Evolutionary conservation across 139 green algal species (phyloP), one percentile per base, ranked within the genome.

Genomic region (Chlamydomonas incerta): DNA sequence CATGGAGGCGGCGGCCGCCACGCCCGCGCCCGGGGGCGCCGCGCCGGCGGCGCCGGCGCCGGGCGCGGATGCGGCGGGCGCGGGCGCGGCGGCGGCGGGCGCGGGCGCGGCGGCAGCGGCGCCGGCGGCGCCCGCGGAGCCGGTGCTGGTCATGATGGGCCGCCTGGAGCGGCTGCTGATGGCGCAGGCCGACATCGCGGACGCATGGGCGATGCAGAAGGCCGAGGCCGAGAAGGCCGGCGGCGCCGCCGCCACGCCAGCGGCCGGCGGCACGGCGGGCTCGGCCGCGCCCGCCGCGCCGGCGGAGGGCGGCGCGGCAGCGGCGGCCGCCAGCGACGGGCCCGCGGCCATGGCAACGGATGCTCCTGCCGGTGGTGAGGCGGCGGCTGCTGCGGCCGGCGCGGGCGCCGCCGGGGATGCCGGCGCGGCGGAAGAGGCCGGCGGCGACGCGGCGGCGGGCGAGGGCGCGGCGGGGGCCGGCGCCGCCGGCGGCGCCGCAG

Each of bases 151-250:
- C 10, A 82, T 68, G 65, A 87, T 98, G 80, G 95, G 94, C 4
- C 73, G 92, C 35, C 87, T 98, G 70, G 92, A 98, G 87, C 88
- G 94, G 23, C 52, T 87, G 17, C 74, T 97, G 50, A 86, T 96
- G 79, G 77, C 72, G 74, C 95, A 97, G 91, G 87, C 92, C 15
- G 89, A 92, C 18, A 74, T 92, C 6, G 88, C 93, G 20, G 94
- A 95, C 74, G 85, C 86, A 2, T 94, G 92, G 92, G 80, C 80
- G 1, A 76, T 77, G 66, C 80, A 75, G 63, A 47, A 47, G 0
- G 65, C 65, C 20, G 77, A 84, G 65, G 77, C 66, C 29, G 77
- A 84, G 33, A 85, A 85, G 80, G 34, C 66, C 68, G 15, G 26
- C 11, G 20, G 8, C 1, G 31, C 23, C 41, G 41, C 77, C 60